A percentile compares a stretch with the other conserved stretches of the same genome.
phyloP scores from a whole-genome alignment of 345 rosid genomes.

The Sisymbrium altissimum region DNA sequence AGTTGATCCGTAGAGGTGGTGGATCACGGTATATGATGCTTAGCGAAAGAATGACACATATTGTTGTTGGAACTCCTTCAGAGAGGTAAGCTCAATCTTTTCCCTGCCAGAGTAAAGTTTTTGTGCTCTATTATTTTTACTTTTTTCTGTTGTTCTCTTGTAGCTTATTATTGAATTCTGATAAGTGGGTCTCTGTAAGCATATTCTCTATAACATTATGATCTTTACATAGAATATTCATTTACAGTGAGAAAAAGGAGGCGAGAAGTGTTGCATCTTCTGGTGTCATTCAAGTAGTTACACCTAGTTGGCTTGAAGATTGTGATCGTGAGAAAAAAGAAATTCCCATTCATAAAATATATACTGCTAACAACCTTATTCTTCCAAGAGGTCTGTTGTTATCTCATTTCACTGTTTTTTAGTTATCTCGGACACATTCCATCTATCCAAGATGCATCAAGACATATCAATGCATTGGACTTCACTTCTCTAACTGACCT shows the following conservation, averaged over 20 bases:
- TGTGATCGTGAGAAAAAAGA: constrained; percentile 75
- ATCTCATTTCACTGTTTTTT: constrained; percentile 8
- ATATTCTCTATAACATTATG: constrained; percentile 10
- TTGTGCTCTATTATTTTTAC: not conserved
- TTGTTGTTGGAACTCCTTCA: constrained; percentile 81
- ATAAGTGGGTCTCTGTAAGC: constrained; percentile 2
- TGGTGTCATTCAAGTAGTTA: constrained; percentile 78
- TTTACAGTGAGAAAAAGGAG: constrained; percentile 74
- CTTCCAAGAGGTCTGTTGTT: constrained; percentile 73
- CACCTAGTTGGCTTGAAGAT: constrained; percentile 86
- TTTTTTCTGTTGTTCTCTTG: not conserved
- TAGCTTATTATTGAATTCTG: not conserved
- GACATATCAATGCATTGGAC: not conserved
- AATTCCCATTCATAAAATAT: constrained; percentile 55
- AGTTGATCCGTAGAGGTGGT: constrained; percentile 77
- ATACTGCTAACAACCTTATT: constrained; percentile 68
- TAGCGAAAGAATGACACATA: constrained; percentile 78
- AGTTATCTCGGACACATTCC: not conserved
- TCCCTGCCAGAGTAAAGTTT: constrained; percentile 4
- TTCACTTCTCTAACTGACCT: constrained; percentile 23
- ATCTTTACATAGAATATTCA: constrained; percentile 5
- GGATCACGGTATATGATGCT: constrained; percentile 66
- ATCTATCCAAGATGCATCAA: constrained; percentile 13
- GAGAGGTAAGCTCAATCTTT: constrained; percentile 62
- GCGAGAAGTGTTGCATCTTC: constrained; percentile 76